Evolutionary conservation across 371 early-diverging fungal species (phyloP).

Genomic region (Syncephalis plumigaleata): DNA sequence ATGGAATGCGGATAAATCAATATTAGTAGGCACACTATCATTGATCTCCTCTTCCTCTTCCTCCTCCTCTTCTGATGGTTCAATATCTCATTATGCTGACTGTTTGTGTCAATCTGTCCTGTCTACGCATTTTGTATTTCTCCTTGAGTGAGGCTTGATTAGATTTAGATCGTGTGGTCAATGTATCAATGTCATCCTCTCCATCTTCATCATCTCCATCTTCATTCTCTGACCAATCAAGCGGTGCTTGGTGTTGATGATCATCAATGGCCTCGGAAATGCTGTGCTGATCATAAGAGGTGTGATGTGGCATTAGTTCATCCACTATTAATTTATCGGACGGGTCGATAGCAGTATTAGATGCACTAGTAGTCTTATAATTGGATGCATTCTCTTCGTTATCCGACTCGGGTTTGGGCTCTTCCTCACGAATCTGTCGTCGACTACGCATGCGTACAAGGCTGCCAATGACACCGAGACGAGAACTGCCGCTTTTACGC

Average conservation of each 20-base stretch:
- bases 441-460: conserved; percentile 7
- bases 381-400: conserved; percentile 4
- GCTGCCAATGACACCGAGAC: conserved; percentile 2
- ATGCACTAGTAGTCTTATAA: no score
- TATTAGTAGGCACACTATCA: conserved; percentile 7
- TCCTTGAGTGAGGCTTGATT: no score
- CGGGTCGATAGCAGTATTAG: no score
- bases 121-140: no score
- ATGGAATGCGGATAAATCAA: conserved; percentile 3
- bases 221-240: conserved; percentile 2
- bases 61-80: conserved; percentile 8
- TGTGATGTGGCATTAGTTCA: no score
- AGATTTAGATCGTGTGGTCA: no score
- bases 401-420: conserved; percentile 6
- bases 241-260: conserved; percentile 7
- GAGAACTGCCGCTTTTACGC: neutral
- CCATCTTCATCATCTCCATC: conserved; percentile 6
- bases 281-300: no score
- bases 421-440: conserved; percentile 2
- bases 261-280: no score
- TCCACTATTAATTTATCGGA: no score
- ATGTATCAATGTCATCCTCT: no score
- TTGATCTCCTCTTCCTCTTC: conserved; percentile 9
- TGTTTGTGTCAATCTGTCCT: no score
- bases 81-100: no score